phyloP scores from a whole-genome alignment of 73 alveolate species.

The Blepharisma stoltei region DNA sequence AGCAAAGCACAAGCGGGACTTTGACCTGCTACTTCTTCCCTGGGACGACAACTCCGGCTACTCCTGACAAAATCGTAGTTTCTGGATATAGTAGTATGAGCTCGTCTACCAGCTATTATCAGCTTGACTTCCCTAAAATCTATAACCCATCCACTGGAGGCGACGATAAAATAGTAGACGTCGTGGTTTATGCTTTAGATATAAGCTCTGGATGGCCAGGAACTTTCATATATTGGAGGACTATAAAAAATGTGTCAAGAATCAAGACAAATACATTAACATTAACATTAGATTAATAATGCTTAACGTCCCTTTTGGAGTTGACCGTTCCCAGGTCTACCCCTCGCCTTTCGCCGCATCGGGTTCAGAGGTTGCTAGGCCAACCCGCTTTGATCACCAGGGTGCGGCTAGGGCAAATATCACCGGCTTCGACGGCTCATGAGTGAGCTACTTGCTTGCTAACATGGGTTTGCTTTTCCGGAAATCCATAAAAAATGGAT shows the following conservation, averaged over 20 bases:
- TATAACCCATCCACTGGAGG: constrained; percentile 25
- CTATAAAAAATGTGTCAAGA: neutral
- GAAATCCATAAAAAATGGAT: no score
- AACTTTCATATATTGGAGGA: neutral
- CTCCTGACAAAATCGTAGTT: neutral
- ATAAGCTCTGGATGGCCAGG: constrained; percentile 23
- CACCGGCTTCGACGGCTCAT: no score
- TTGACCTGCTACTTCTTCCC: neutral
- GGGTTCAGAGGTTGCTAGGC: no score
- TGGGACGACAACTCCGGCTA: neutral
- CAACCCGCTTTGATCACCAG: no score
- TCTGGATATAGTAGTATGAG: neutral
- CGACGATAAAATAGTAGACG: neutral
- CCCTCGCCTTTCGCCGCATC: no score
- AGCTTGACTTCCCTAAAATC: constrained; percentile 10
- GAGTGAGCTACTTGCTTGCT: no score
- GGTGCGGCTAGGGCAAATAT: no score
- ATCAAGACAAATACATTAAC: neutral
- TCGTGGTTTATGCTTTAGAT: neutral
- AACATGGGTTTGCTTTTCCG: no score
- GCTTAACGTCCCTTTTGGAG: no score
- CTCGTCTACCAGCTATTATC: neutral
- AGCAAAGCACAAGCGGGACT: neutral
- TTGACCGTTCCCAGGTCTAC: no score
- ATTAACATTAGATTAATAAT: neutral